A percentile compares a stretch with the other conserved stretches of the same genome.
Evolutionary conservation across 768 basidiomycete genomes (phyloP).

Genomic region (Hericium rajendrae): DNA sequence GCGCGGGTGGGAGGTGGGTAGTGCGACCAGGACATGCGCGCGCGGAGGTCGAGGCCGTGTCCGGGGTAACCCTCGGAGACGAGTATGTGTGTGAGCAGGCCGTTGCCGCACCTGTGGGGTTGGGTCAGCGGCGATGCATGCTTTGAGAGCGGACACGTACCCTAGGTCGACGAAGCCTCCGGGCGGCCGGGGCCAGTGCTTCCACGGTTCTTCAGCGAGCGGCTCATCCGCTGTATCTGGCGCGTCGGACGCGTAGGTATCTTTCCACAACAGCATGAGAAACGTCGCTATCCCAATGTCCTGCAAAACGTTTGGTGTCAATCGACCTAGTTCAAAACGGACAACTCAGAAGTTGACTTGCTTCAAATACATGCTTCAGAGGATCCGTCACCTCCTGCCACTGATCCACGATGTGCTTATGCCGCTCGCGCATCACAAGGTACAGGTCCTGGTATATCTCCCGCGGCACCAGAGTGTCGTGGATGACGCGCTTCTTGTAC

Average conservation of each 20-base stretch:
- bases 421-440: slow-evolving; percentile 73
- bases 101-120: slow-evolving; percentile 73
- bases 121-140: not conserved
- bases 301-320: slow-evolving; percentile 25
- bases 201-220: slow-evolving; percentile 41
- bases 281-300: slow-evolving; percentile 95
- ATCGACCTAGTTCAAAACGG: too few species aligned
- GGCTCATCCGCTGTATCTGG: not conserved
- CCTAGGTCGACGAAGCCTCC: slow-evolving; percentile 89
- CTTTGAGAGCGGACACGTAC: slow-evolving; percentile 27
- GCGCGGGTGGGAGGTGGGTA: slow-evolving; percentile 59
- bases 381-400: slow-evolving; percentile 86
- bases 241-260: slow-evolving; percentile 34
- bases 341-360: slow-evolving; percentile 18
- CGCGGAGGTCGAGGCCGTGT: slow-evolving; percentile 77
- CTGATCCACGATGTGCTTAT: slow-evolving; percentile 62
- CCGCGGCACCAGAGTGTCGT: slow-evolving; percentile 70
- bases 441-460: slow-evolving; percentile 88
- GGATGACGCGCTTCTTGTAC: slow-evolving; percentile 79
- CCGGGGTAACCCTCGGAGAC: slow-evolving; percentile 77
- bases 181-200: slow-evolving; percentile 65
- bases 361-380: slow-evolving; percentile 86
- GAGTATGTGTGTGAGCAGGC: slow-evolving; percentile 84
- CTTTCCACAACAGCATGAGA: slow-evolving; percentile 86
- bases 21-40: slow-evolving; percentile 73